Evolutionary conservation across 495 filamentous ascomycete genomes (phyloP).

Genomic region (Pseudomonodictys pantanalensis): DNA sequence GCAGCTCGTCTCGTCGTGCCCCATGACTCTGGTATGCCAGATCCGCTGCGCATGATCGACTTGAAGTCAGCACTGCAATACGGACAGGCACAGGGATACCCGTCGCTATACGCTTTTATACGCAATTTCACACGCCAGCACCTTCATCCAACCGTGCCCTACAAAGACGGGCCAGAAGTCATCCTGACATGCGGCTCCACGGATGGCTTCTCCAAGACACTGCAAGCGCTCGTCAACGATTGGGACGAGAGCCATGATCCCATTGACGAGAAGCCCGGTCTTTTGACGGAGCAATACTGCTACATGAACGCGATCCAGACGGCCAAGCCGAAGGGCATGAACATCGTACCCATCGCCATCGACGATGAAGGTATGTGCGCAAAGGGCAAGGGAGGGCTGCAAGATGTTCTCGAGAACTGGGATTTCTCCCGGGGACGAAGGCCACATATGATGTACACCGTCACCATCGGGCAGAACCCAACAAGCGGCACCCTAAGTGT

Average conservation of each 20-base stretch:
- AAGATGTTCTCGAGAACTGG: constrained; percentile 79
- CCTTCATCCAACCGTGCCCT: constrained; percentile 78
- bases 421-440: constrained; percentile 66
- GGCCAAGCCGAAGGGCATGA: constrained; percentile 64
- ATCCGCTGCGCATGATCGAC: constrained; percentile 68
- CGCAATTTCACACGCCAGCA: constrained; percentile 72
- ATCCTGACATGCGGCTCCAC: constrained; percentile 76
- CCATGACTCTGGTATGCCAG: constrained; percentile 54
- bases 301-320: constrained; percentile 73
- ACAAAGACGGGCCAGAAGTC: constrained; percentile 70
- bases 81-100: constrained; percentile 72
- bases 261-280: constrained; percentile 62
- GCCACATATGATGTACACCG: constrained; percentile 85
- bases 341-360: constrained; percentile 67
- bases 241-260: constrained; percentile 69
- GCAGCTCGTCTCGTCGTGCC: constrained; percentile 65
- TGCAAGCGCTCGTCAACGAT: constrained; percentile 67
- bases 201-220: constrained; percentile 75
- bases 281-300: constrained; percentile 73
- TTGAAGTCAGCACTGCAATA: constrained; percentile 82
- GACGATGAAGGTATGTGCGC: constrained; percentile 74
- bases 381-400: constrained; percentile 65
- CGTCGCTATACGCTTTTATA: constrained; percentile 69
- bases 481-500: constrained; percentile 71
- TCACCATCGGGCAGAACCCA: constrained; percentile 90